Evolutionary conservation across 2,329 filamentous ascomycete genomes (phyloP).

Genomic region (Cladosporium sp.): DNA sequence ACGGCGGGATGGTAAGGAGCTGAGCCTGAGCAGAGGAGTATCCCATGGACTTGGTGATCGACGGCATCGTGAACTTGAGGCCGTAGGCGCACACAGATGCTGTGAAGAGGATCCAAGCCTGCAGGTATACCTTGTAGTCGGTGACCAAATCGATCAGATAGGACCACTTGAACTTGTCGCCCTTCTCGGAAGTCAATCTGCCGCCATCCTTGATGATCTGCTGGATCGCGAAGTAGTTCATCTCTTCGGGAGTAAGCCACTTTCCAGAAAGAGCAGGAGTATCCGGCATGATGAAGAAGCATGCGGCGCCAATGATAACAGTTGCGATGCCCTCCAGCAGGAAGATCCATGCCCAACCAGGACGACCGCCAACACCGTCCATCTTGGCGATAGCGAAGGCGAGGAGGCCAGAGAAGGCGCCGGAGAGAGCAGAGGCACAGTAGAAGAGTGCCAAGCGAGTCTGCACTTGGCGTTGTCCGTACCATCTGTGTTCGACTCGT

Average conservation of each 20-base stretch:
- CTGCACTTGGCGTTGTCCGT: conserved; percentile 27
- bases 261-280: conserved; percentile 32
- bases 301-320: conserved; percentile 53
- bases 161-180: conserved; percentile 31
- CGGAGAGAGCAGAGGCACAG: conserved; percentile 27
- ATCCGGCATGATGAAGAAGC: conserved; percentile 59
- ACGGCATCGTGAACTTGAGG: conserved; percentile 48
- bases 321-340: conserved; percentile 61
- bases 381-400: conserved; percentile 41
- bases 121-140: conserved; percentile 30
- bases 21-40: conserved; percentile 29
- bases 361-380: conserved; percentile 44
- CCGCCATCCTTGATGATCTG: conserved; percentile 29
- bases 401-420: conserved; percentile 31
- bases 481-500: conserved; percentile 23
- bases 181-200: conserved; percentile 23
- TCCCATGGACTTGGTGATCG: conserved; percentile 57
- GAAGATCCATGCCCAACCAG: conserved; percentile 57
- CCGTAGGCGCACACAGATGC: conserved; percentile 33
- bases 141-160: conserved; percentile 30
- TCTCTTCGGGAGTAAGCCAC: conserved; percentile 35
- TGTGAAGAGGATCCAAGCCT: conserved; percentile 30
- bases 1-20: conserved; percentile 35
- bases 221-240: conserved; percentile 25
- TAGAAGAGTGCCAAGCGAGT: conserved; percentile 32